Conservation (phyloP, 441 rosid genomes). For the Gossypium aridum region DNA sequence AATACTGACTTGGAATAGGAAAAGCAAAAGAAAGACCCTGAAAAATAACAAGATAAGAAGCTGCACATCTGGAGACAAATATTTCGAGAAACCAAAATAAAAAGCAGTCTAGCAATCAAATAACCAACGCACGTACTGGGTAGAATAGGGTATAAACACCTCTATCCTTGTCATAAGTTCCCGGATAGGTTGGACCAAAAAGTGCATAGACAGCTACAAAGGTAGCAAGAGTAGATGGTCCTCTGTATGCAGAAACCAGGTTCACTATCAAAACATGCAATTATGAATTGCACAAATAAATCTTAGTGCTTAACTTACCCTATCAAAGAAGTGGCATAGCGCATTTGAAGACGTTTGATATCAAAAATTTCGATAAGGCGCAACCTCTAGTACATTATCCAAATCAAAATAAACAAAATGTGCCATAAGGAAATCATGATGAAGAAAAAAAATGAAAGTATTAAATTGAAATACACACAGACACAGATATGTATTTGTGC, state of each 20-base stretch:
- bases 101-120: neutral
- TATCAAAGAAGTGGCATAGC: constrained; percentile 73
- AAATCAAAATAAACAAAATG: constrained; percentile 12
- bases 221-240: constrained; percentile 80
- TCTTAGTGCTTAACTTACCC: constrained; percentile 44
- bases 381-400: constrained; percentile 53
- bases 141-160: constrained; percentile 85
- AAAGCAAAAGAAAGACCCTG: constrained; percentile 93
- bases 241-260: constrained; percentile 38
- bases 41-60: constrained; percentile 14
- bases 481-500: neutral
- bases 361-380: constrained; percentile 84
- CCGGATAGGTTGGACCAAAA: constrained; percentile 96
- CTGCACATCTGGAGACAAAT: neutral
- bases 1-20: constrained; percentile 72
- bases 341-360: constrained; percentile 92
- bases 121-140: constrained; percentile 48
- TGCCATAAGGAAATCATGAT: neutral
- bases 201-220: constrained; percentile 89
- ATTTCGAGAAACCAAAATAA: neutral
- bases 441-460: neutral
- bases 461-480: neutral
- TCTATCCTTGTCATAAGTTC: constrained; percentile 79
- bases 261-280: neutral
- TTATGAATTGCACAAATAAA: neutral